Conservation (phyloP, 1,284 basidiomycete species). For the Ceratobasidium sp. region DNA sequence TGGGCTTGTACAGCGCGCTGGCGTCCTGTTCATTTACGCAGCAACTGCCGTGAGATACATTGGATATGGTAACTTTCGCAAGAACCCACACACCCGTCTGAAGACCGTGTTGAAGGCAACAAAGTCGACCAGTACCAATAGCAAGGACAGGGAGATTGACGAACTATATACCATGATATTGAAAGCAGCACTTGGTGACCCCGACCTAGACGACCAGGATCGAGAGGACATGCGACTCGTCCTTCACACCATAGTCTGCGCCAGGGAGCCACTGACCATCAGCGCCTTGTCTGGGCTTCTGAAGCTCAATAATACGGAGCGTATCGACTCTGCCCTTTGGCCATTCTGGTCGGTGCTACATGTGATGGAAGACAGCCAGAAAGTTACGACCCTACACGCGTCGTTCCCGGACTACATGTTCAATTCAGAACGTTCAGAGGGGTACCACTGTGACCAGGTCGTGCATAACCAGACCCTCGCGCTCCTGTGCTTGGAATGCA, state of each 20-base stretch:
- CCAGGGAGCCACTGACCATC: constrained; percentile 3
- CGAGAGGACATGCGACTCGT: neutral
- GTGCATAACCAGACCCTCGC: neutral
- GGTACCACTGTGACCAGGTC: neutral
- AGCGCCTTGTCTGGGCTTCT: neutral
- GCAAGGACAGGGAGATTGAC: neutral
- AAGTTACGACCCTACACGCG: constrained; percentile 1
- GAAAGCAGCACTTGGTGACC: neutral
- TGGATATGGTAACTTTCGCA: neutral
- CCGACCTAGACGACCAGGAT: neutral
- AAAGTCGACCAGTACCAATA: neutral
- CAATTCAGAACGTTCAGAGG: neutral
- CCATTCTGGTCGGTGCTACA: constrained; percentile 2
- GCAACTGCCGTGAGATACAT: constrained; percentile 22
- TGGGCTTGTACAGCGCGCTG: neutral
- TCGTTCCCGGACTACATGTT: constrained; percentile 25
- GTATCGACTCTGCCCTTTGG: neutral
- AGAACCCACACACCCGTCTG: neutral
- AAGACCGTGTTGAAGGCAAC: neutral
- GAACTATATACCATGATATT: constrained; percentile 16
- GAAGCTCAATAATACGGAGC: neutral
- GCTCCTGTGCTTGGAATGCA: neutral
- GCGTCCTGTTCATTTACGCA: constrained; percentile 25
- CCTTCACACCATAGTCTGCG: constrained; percentile 15
- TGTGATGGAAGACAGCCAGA: neutral